Evolutionary conservation across 2,329 filamentous ascomycete species (phyloP), one percentile per base, ranked within the genome.

Genomic region (Fusarium sambucinum): DNA sequence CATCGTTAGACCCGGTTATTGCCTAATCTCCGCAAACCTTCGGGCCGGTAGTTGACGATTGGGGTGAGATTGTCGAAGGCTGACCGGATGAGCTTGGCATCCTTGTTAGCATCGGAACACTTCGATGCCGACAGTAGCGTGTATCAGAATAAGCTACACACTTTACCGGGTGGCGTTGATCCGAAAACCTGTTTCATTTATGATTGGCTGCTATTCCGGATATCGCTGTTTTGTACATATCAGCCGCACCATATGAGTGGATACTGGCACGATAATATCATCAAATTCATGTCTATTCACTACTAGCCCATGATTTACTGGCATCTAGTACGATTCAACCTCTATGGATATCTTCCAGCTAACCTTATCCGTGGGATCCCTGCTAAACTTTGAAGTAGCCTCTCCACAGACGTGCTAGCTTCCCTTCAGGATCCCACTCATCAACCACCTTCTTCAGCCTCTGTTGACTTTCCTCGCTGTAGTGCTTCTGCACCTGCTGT

Each of bases 401-500:
- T 1, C 74, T 76, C 38, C 77, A 76, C 23, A 81, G 57, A 27
- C 66, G 76, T 58, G 80, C 78, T 46, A 79, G 81, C 6, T 81
- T 73, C 6, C 73, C 67, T 2, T 73, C 30, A 1, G 78, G 77
- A 55, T 83, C 80, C 35, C 81, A 82, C 50, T 79, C 79, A n/a
- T 70, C 58, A 3, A 74, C 66, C 11, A 80, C 61, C 1, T 60
- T 55, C 42, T 69, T 63, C 25, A 83, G 54, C 29, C 70, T 77
- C 6, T 69, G 72, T 40, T 81, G 62, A 19, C 81, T 84, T 3
- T 75, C 72, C 3, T 69, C 32, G 0, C 83, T 82, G 51, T 84
- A 85, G 13, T 77, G 71, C 1, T 67, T 27, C 23, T 84, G 74
- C 1, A 82, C 78, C 27, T 81, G 69, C 64, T 85, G 81, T 27